Base-by-base conservation (phyloP, 257 asterid species). In the Gynochthodes officinalis region DNA sequence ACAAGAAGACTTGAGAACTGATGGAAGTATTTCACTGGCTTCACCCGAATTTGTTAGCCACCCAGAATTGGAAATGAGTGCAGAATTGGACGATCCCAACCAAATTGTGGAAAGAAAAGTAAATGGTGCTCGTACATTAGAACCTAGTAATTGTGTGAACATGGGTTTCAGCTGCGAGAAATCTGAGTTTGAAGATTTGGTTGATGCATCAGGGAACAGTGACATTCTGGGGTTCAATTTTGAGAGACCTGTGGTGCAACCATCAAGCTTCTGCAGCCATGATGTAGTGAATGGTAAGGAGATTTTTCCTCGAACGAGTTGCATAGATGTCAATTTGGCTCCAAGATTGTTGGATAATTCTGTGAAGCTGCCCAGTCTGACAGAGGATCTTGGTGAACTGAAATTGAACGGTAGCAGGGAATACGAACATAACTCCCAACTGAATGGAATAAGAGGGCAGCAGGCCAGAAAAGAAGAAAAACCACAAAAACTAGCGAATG, bases 51-150 rank as follows among this genome's bases (percentile, higher is more conserved):
- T 39, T 49, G 37, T 43, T 18, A 59, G 61, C 40, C 43, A 12
- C 44, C 67, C 62, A 21, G 77, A 80, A 58, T 71, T 79, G n/a
- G 69, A 64, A 13, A 62, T 27, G 27, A 64, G 75, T 73, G 57
- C 70, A 35, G 79, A 75, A 54, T 14, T 32, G 32, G 82, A 55
- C 33, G 67, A 70, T 40, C 53, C 33, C 37, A 84, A 73, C 37
- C 67, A 44, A 48, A 14, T 35, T 37, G 73, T 73, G 9, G 81
- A 74, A 9, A 68, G 25, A 52, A 74, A 80, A 74, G 75, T 86
- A 48, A 89, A 92, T 14, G 97, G 94, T 40, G 83, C 79, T 75
- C 85, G 81, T 69, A 75, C 76, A 64, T 82, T 68, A 48, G 55
- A 59, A 8, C 28, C 84, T 44, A 76, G 78, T 30, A 70, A 53